Percentiles rank a stretch among this genome's conserved stretches.
These are phyloP conservation scores for Cladorrhinum sp. DNA, from an alignment of 2,329 filamentous ascomycete genomes.

Conservation along the genomic window DNA sequence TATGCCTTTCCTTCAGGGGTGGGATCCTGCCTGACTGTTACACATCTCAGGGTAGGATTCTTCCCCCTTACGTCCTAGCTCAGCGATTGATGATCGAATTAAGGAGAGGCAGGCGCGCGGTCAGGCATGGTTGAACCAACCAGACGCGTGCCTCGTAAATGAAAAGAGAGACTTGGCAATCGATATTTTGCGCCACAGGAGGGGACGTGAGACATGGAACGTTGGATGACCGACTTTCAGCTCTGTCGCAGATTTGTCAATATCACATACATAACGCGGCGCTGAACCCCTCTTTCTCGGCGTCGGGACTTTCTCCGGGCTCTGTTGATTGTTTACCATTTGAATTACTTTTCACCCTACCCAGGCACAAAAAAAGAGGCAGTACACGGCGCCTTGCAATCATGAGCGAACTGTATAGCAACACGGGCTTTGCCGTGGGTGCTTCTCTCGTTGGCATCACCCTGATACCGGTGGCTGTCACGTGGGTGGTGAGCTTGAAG, in stretches of 20 bases:
- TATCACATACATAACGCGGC: background rate
- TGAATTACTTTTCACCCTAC: background rate
- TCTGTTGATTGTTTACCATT: background rate
- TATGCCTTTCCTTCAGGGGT: too few species aligned
- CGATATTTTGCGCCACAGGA: background rate
- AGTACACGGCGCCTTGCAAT: background rate
- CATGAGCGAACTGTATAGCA: conserved; percentile 1
- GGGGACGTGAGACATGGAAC: background rate
- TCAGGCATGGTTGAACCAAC: background rate
- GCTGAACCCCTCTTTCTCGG: background rate
- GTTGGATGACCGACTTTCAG: background rate
- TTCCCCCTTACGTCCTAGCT: background rate
- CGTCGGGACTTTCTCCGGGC: background rate
- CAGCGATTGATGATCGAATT: too few species aligned
- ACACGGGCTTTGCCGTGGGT: background rate
- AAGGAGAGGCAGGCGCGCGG: background rate
- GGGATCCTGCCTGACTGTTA: too few species aligned
- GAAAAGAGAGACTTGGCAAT: background rate
- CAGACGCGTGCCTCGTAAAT: background rate
- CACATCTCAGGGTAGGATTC: background rate
- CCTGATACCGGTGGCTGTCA: background rate
- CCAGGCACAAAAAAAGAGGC: background rate
- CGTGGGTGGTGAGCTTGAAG: background rate
- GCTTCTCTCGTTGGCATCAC: conserved; percentile 4
- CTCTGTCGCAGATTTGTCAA: background rate